Percentiles rank a stretch among this genome's conserved stretches.
These are phyloP conservation scores for Talaromyces atroroseus DNA, from an alignment of 2,329 filamentous ascomycete genomes.

Conservation along the genomic window DNA sequence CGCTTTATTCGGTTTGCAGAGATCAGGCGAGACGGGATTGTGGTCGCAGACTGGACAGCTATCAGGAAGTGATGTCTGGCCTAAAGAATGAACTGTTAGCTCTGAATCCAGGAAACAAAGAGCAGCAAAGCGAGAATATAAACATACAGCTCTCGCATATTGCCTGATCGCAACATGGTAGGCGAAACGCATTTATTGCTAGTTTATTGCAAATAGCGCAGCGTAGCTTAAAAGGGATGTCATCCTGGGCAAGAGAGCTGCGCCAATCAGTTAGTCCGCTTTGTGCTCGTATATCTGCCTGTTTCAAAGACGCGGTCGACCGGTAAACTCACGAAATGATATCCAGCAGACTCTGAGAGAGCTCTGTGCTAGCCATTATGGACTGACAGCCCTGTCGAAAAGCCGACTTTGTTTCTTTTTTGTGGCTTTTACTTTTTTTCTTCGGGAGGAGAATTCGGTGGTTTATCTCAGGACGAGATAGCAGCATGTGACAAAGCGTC, in stretches of 20 bases:
- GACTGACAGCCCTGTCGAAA: neutral
- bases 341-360: slow-evolving; percentile 38
- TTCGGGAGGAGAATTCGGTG: neutral
- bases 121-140: neutral
- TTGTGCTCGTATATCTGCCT: neutral
- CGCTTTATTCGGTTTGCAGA: slow-evolving; percentile 83
- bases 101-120: neutral
- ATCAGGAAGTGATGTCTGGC: slow-evolving; percentile 68
- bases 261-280: neutral
- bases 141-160: slow-evolving; percentile 83
- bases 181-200: slow-evolving; percentile 80
- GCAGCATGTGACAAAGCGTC: neutral
- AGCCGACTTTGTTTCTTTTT: too few relatives aligned
- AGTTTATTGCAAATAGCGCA: slow-evolving; percentile 91
- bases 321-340: slow-evolving; percentile 34
- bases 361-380: slow-evolving; percentile 35
- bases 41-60: slow-evolving; percentile 93
- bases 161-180: slow-evolving; percentile 91
- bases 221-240: slow-evolving; percentile 92
- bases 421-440: neutral
- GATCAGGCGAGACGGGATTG: slow-evolving; percentile 74
- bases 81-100: slow-evolving; percentile 36
- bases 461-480: neutral
- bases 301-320: neutral
- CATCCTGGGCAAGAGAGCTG: slow-evolving; percentile 71